Evolutionary conservation across 306 rosid species (phyloP), one percentile per base, ranked within the genome.

Genomic region (Quillaja saponaria): DNA sequence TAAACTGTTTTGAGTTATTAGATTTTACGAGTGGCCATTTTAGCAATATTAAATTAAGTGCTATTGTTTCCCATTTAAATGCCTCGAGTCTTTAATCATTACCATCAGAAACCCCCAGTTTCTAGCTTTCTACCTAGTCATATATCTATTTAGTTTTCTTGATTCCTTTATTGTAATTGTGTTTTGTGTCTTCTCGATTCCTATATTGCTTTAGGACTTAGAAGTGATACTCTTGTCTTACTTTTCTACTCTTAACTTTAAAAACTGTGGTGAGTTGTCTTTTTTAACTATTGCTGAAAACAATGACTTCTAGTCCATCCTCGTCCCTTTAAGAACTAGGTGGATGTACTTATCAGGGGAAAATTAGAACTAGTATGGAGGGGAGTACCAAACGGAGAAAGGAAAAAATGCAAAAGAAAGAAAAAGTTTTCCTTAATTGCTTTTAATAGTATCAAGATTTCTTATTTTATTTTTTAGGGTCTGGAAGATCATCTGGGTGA

Each of bases 401-500:
- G 33, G n/a, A 38, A 54, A 69, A 44, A 33, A 49, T 63, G 28
- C 51, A 20, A 40, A 58, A 34, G 17, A 35, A 6, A 41, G 10
- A 25, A 67, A 5, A 37, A 37, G 6, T 37, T 37, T 6, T 6
- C 6, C 10, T 62, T 56, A 48, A 31, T 61, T 51, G 66, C 61
- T 14, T 52, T 34, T 34, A 45, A 49, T 49, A 49, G 38, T 55
- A 15, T 62, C 57, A 17, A 52, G 13, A 20, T 37, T 37, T 71
- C 71, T 38, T 28, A 16, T 20, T 71, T 48, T 63, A n/a, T n/a
- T n/a, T 79, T 60, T 3, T 38, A 92, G 98, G 96, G 98, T 61
- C 84, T 92, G 80, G 98, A 92, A 84, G 98, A 92, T 72, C 98
- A 92, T 74, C 78, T 92, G 69, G 98, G 98, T 25, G 98, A 92